Base-by-base conservation (phyloP, 371 early-diverging fungal genomes). In the Lichtheimia corymbifera region DNA sequence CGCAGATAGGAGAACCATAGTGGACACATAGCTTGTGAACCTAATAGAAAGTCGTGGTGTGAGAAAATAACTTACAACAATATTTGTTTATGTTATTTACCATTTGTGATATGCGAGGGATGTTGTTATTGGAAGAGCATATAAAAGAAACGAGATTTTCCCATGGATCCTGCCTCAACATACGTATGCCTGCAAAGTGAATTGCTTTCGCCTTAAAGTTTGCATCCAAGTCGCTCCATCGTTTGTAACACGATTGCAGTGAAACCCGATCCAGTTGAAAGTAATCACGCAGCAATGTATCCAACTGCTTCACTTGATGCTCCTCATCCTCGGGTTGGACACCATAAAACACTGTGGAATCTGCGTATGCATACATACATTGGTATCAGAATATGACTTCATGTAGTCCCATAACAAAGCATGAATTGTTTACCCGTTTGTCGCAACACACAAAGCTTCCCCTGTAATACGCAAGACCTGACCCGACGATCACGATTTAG, bases 41-140 rank as follows among this genome's bases (percentile, higher is more conserved):
- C 86, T 88, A 68, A 15, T 18, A 24, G 15, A 50, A 17, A 45
- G 13, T 12, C 0, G 4, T 18, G 3, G 42, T 17, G 6, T 30
- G 55, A 17, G 13, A 12, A 11, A n/a, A n/a, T n/a, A n/a, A n/a
- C n/a, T n/a, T 56, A 7, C 22, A 27, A 20, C 47, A 5, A 35
- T 35, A 9, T 11, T 35, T 35, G 35, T 35, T 4, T 49, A 5
- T 11, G n/a, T n/a, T 13, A 17, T 51, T 62, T 62, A 95, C 96
- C 97, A 97, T 96, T 62, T 78, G 80, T 12, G 94, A 88, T 41
- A 99, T 99, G 30, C 99, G 80, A 20, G 83, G 67, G 43, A 99
- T 95, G 77, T 97, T 96, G 80, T 99, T 99, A 82, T 98, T 98
- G 56, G 88, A 81, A 3, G 95, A 91, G 76, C 98, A 98, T 28